Conservation (phyloP, 2,329 filamentous ascomycete species). For the Pseudocercospora vitis region DNA sequence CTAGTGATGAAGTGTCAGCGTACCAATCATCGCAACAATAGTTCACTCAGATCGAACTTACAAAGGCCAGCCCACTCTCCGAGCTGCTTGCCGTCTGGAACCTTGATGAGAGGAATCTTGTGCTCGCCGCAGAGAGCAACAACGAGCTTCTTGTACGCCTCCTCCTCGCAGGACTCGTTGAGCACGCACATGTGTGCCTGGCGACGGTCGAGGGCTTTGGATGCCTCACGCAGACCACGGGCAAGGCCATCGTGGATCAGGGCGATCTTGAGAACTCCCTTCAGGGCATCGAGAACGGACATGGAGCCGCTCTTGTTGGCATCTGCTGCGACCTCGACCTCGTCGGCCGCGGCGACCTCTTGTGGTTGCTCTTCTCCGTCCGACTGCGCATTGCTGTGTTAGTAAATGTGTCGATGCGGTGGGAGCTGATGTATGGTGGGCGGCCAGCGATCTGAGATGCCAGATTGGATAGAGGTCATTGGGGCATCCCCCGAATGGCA, state of each 20-base stretch:
- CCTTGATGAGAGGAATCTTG: conserved; percentile 99
- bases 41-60: conserved; percentile 57
- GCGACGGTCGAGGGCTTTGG: conserved; percentile 97
- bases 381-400: conserved; percentile 62
- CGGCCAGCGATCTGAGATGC: conserved; percentile 5
- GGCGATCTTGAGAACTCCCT: conserved; percentile 97
- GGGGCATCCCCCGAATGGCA: conserved; percentile 5
- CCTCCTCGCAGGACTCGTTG: conserved; percentile 99
- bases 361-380: conserved; percentile 98
- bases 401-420: conserved; percentile 13
- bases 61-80: conserved; percentile 99
- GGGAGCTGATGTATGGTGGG: background rate
- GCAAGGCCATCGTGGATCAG: conserved; percentile 99
- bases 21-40: background rate
- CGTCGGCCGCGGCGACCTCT: conserved; percentile 71
- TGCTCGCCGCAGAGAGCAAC: conserved; percentile 98
- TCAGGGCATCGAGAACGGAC: conserved; percentile 96
- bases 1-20: conserved; percentile 49
- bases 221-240: conserved; percentile 95
- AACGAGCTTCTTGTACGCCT: conserved; percentile 99
- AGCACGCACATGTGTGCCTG: conserved; percentile 99
- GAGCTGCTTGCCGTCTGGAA: conserved; percentile 98
- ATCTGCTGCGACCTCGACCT: conserved; percentile 95
- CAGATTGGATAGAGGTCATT: too few relatives aligned
- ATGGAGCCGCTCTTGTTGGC: conserved; percentile 76